Evolutionary conservation across 192 early-diverging fungal species (phyloP).

Genomic region (Spinellus fusiger): DNA sequence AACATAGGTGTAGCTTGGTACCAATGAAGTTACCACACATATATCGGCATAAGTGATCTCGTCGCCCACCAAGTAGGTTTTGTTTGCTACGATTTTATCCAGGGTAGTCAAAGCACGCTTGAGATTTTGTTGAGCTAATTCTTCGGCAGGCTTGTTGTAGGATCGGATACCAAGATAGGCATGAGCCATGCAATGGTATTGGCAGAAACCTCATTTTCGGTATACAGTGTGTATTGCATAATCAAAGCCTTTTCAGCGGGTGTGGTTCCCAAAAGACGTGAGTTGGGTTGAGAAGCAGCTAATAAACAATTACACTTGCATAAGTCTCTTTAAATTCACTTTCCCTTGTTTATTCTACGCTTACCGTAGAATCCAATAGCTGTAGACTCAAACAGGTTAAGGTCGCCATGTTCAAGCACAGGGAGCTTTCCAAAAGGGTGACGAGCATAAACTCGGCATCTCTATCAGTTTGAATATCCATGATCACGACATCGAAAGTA

Average conservation of each 20-base stretch:
- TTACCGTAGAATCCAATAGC: conserved; percentile 94
- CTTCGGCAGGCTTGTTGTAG: conserved; percentile 50
- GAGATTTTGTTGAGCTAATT: conserved; percentile 60
- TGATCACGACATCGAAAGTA: conserved; percentile 59
- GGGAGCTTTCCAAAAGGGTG: conserved; percentile 91
- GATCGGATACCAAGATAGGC: conserved; percentile 35
- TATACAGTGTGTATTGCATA: conserved; percentile 57
- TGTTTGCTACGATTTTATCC: conserved; percentile 71
- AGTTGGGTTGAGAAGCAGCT: conserved; percentile 42
- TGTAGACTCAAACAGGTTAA: conserved; percentile 68
- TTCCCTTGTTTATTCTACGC: no score
- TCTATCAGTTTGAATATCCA: conserved; percentile 69
- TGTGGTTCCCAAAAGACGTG: conserved; percentile 51
- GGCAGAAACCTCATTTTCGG: conserved; percentile 50
- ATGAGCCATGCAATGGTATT: conserved; percentile 33
- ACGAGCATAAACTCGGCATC: conserved; percentile 79
- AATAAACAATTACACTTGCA: no score
- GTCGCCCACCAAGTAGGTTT: conserved; percentile 94
- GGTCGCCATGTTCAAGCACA: conserved; percentile 75
- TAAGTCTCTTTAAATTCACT: no score
- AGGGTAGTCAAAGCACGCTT: conserved; percentile 60
- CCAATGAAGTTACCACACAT: conserved; percentile 52
- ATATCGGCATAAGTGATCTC: conserved; percentile 89
- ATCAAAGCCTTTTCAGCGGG: conserved; percentile 56
- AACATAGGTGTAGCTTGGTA: conserved; percentile 41